A percentile compares a stretch with the other conserved stretches of the same genome.
These are phyloP conservation scores for Amyloporia xantha DNA, from an alignment of 768 basidiomycete species.

Conservation along the genomic window DNA sequence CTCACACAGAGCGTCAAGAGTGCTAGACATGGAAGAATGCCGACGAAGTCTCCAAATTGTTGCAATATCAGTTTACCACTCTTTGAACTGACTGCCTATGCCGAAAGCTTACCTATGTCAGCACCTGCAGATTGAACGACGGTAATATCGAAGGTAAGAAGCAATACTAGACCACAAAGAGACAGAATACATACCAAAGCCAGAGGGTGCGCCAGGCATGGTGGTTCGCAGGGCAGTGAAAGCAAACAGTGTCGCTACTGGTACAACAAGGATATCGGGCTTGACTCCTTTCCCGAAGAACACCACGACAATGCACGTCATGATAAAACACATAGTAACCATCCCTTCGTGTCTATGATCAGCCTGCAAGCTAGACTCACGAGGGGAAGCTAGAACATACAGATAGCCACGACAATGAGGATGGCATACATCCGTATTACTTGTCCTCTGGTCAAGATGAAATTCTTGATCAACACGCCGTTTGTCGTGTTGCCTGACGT, in stretches of 20 bases:
- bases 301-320: conserved; percentile 11
- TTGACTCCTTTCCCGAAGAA: conserved; percentile 17
- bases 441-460: conserved; percentile 10
- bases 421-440: conserved; percentile 11
- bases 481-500: not conserved
- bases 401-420: conserved; percentile 10
- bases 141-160: too few species aligned
- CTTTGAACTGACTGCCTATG: too few species aligned
- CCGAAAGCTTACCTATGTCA: conserved; percentile 1
- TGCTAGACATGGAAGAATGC: conserved; percentile 12
- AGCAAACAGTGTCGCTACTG: conserved; percentile 22
- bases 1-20: conserved; percentile 12
- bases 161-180: too few species aligned
- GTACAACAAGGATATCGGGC: conserved; percentile 17
- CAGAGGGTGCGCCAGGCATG: conserved; percentile 20
- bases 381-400: conserved; percentile 1
- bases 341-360: conserved; percentile 5
- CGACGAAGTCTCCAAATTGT: conserved; percentile 15
- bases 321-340: conserved; percentile 11
- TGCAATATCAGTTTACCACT: too few species aligned
- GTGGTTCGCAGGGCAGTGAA: conserved; percentile 21
- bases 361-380: not conserved
- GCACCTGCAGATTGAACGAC: conserved; percentile 4
- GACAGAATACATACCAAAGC: conserved; percentile 22
- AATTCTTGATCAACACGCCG: conserved; percentile 9